These are phyloP conservation scores for Cercospora beticola DNA, from an alignment of 2,329 filamentous ascomycete species.

Conservation along the genomic window DNA sequence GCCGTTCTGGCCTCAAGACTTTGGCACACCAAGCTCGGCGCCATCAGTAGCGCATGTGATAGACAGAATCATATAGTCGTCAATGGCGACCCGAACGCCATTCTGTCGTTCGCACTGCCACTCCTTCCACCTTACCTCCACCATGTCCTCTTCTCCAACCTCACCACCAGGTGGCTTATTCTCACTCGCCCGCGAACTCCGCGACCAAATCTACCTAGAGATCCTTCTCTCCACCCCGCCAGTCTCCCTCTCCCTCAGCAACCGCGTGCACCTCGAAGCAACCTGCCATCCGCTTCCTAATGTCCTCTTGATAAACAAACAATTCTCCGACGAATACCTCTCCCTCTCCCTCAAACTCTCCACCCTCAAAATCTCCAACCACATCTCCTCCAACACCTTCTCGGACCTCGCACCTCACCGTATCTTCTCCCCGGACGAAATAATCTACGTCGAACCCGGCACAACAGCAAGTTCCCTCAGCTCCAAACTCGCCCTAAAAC, in stretches of 20 bases:
- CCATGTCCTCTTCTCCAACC: not conserved
- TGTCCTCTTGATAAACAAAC: conserved; percentile 10
- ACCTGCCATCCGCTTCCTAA: not conserved
- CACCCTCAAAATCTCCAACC: conserved; percentile 6
- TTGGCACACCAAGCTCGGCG: not conserved
- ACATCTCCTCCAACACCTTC: not conserved
- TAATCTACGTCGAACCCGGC: not conserved
- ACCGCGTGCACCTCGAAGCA: conserved; percentile 1
- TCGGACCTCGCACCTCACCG: not conserved
- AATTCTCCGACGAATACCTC: conserved; percentile 11
- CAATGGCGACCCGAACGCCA: not conserved
- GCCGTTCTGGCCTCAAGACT: not conserved
- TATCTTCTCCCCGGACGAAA: not conserved
- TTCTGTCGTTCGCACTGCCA: not conserved
- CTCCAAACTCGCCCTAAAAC: not conserved
- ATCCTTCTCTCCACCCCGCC: not conserved
- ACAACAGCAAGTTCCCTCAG: not conserved
- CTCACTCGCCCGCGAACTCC: conserved; percentile 16
- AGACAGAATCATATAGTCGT: not conserved
- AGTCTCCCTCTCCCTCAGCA: not conserved
- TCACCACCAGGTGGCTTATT: conserved; percentile 8
- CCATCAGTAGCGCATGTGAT: not conserved
- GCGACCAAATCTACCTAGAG: conserved; percentile 16
- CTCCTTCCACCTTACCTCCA: not conserved
- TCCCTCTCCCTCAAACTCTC: not conserved